These are phyloP conservation scores for Trichoderma asperelloides DNA, from an alignment of 495 filamentous ascomycete species.

Conservation along the genomic window DNA sequence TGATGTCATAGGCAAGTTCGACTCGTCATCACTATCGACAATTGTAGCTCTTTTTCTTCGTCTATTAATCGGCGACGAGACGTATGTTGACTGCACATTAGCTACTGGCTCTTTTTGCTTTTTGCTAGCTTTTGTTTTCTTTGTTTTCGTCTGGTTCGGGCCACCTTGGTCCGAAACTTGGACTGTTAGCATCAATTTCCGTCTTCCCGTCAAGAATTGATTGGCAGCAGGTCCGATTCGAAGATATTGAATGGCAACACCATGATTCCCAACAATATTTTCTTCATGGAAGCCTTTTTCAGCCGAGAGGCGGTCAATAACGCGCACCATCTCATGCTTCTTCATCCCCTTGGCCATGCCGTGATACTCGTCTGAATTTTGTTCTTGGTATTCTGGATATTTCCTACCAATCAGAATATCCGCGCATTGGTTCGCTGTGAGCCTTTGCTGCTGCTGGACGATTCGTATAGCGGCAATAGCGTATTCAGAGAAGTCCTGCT, in stretches of 20 bases:
- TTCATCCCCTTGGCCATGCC: conserved; percentile 36
- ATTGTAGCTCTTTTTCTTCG: conserved; percentile 38
- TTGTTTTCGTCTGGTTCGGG: conserved; percentile 12
- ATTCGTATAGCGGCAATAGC: conserved; percentile 59
- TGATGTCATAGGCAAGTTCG: conserved; percentile 22
- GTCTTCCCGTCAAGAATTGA: conserved; percentile 20
- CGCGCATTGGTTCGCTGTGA: conserved; percentile 45
- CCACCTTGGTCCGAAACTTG: conserved; percentile 20
- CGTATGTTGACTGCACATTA: conserved; percentile 55
- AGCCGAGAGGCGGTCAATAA: conserved; percentile 35
- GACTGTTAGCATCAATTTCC: conserved; percentile 24
- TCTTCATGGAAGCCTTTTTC: conserved; percentile 41
- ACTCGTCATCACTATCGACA: conserved; percentile 28
- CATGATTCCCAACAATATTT: conserved; percentile 26
- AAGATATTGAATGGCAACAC: conserved; percentile 32
- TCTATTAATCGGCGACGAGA: conserved; percentile 66
- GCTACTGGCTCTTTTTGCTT: conserved; percentile 4
- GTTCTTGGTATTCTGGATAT: conserved; percentile 26
- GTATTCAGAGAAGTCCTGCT: conserved; percentile 64
- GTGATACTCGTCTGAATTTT: conserved; percentile 24
- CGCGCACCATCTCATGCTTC: conserved; percentile 38
- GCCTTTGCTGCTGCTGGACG: conserved; percentile 44
- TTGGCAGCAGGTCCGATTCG: conserved; percentile 31
- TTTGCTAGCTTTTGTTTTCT: conserved; percentile 11
- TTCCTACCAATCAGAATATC: conserved; percentile 40